phyloP scores from a whole-genome alignment of 345 rosid species.

The Orychophragmus violaceus region DNA sequence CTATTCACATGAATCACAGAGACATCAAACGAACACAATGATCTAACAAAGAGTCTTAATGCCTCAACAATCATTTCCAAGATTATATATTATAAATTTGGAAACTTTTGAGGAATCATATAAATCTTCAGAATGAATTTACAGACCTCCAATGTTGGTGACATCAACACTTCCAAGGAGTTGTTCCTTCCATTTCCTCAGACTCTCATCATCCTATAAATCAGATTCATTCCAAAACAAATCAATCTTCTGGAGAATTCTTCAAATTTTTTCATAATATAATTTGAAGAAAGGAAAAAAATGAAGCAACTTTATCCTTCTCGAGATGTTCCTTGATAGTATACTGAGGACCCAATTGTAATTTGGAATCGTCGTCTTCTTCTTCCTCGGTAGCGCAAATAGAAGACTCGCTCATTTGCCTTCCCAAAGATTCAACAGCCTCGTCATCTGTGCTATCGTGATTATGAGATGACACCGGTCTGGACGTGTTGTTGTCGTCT shows the following conservation, averaged over 20 bases:
- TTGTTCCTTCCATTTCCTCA: slow-evolving; percentile 83
- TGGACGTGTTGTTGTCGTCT: slow-evolving; percentile 33
- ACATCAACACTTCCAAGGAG: slow-evolving; percentile 71
- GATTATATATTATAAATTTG: too few relatives aligned
- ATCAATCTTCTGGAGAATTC: not conserved
- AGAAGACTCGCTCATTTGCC: slow-evolving; percentile 44
- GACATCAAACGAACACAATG: not conserved
- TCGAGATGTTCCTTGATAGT: slow-evolving; percentile 72
- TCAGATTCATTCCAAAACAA: not conserved
- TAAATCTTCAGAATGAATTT: too few relatives aligned
- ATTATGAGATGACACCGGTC: not conserved
- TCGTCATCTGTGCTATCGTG: slow-evolving; percentile 28
- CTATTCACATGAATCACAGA: not conserved
- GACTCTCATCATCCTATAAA: slow-evolving; percentile 68
- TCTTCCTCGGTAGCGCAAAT: slow-evolving; percentile 43
- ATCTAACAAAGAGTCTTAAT: not conserved
- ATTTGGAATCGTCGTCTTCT: slow-evolving; percentile 40
- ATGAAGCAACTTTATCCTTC: slow-evolving; percentile 52
- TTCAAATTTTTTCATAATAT: not conserved
- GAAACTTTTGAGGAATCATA: not conserved
- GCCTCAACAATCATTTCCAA: not conserved
- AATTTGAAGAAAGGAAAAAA: too few relatives aligned
- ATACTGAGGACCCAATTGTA: slow-evolving; percentile 69
- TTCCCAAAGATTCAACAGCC: slow-evolving; percentile 30
- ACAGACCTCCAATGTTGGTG: slow-evolving; percentile 67